Percentiles rank a stretch among this genome's conserved stretches.
phyloP scores from a whole-genome alignment of 768 basidiomycete genomes.

The Chalciporus piperatus region DNA sequence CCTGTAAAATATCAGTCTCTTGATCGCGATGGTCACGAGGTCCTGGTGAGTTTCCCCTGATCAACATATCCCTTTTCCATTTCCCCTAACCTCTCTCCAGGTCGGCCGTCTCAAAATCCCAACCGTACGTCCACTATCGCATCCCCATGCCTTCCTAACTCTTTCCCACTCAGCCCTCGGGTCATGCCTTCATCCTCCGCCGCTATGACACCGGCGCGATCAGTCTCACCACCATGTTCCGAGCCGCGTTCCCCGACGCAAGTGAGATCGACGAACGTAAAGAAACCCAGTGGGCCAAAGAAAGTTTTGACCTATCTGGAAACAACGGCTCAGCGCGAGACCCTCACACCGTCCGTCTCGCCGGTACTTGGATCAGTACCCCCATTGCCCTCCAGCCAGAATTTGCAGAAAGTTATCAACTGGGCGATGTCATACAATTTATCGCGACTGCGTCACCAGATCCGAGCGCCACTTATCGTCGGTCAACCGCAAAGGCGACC shows the following conservation, averaged over 20 bases:
- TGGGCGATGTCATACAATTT: conserved; percentile 57
- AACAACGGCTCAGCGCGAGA: conserved; percentile 74
- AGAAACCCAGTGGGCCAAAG: conserved; percentile 83
- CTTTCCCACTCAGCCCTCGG: conserved; percentile 47
- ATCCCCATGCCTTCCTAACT: conserved; percentile 15
- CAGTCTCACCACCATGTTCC: conserved; percentile 94
- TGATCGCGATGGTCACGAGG: conserved; percentile 81
- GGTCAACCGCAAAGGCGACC: conserved; percentile 45
- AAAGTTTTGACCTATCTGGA: conserved; percentile 68
- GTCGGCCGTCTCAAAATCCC: conserved; percentile 89
- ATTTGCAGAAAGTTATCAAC: conserved; percentile 64
- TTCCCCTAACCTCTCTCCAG: conserved; percentile 39
- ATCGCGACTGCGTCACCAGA: conserved; percentile 77
- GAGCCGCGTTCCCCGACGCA: conserved; percentile 87
- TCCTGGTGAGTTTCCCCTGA: conserved; percentile 55
- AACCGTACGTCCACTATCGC: conserved; percentile 54
- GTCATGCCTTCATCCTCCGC: conserved; percentile 92
- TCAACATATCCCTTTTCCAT: not conserved
- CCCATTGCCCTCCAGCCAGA: conserved; percentile 51
- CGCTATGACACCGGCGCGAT: conserved; percentile 92
- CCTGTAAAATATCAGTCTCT: conserved; percentile 92
- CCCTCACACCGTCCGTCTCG: conserved; percentile 65
- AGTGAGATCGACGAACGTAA: conserved; percentile 71
- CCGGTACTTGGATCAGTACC: conserved; percentile 83
- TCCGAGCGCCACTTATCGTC: conserved; percentile 73